phyloP scores from a whole-genome alignment of 805 yeast genomes.

The Nakazawaea molendinolei region DNA sequence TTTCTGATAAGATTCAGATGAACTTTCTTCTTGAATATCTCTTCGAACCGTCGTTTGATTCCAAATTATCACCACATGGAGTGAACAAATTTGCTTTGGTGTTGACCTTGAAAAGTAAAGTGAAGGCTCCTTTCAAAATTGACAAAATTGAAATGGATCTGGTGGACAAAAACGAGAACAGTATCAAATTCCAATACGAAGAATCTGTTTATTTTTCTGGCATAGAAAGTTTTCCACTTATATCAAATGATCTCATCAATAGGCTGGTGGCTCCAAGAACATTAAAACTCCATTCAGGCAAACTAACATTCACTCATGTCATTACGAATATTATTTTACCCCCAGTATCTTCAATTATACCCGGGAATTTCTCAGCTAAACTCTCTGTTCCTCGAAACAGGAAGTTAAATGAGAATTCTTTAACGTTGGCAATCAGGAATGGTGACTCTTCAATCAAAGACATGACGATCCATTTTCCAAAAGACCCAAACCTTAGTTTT shows the following conservation, averaged over 20 bases:
- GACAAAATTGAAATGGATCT: slow-evolving; percentile 14
- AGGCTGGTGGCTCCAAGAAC: neutral
- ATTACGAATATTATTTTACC: neutral
- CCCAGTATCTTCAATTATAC: neutral
- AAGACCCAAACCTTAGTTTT: neutral
- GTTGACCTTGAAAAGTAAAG: slow-evolving; percentile 25
- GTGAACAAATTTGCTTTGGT: slow-evolving; percentile 32
- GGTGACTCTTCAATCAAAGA: neutral
- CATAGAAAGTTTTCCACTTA: too few relatives aligned
- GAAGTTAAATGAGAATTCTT: slow-evolving; percentile 1
- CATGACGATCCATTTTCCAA: neutral
- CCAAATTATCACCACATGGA: slow-evolving; percentile 28
- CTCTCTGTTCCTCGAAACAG: slow-evolving; percentile 1
- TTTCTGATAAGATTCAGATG: slow-evolving; percentile 7
- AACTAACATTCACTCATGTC: neutral
- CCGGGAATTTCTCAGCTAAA: neutral
- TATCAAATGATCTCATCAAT: neutral
- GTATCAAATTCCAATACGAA: slow-evolving; percentile 11
- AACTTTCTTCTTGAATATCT: slow-evolving; percentile 27
- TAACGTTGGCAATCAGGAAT: neutral
- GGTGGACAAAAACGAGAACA: slow-evolving; percentile 12
- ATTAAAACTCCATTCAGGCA: neutral
- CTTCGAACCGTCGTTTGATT: slow-evolving; percentile 29
- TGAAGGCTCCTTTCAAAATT: slow-evolving; percentile 12
- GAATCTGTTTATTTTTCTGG: too few relatives aligned